Percentiles rank a stretch among this genome's conserved stretches.
These are phyloP conservation scores for Xylaria telfairii DNA, from an alignment of 495 filamentous ascomycete species.

Conservation along the genomic window DNA sequence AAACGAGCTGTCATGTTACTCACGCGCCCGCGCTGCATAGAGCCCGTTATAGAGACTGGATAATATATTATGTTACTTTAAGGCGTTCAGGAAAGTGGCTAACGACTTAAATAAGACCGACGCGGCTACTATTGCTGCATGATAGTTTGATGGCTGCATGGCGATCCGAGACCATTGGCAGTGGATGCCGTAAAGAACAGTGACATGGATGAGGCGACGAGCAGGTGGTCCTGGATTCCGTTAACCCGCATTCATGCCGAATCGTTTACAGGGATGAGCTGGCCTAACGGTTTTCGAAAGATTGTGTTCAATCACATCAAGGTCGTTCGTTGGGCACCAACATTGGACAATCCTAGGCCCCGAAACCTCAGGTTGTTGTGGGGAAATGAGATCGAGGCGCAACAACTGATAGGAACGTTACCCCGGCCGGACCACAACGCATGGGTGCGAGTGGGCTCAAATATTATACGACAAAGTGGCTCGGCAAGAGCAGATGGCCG, in stretches of 20 bases:
- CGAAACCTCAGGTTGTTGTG: conserved; percentile 18
- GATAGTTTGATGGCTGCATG: background rate
- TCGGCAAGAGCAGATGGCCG: background rate
- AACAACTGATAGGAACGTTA: conserved; percentile 9
- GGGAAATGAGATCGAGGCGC: conserved; percentile 17
- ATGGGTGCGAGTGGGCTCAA: conserved; percentile 12
- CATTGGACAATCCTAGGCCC: background rate
- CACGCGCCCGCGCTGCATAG: background rate
- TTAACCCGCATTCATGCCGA: background rate
- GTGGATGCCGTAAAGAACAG: background rate
- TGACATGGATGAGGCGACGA: background rate
- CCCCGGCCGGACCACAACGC: background rate
- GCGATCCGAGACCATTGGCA: background rate
- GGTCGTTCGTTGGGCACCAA: conserved; percentile 24
- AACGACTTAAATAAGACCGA: background rate
- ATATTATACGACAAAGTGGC: conserved; percentile 11
- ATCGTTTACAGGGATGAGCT: background rate
- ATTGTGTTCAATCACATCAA: conserved; percentile 5
- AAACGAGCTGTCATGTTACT: conserved; percentile 2
- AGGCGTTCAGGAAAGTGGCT: background rate
- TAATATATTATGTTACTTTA: background rate
- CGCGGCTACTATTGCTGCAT: conserved; percentile 1
- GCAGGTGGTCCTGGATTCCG: background rate
- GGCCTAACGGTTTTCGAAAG: background rate
- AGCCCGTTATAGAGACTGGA: background rate